Evolutionary conservation across 2,329 filamentous ascomycete genomes (phyloP).

Genomic region (Calonectria honghensis): DNA sequence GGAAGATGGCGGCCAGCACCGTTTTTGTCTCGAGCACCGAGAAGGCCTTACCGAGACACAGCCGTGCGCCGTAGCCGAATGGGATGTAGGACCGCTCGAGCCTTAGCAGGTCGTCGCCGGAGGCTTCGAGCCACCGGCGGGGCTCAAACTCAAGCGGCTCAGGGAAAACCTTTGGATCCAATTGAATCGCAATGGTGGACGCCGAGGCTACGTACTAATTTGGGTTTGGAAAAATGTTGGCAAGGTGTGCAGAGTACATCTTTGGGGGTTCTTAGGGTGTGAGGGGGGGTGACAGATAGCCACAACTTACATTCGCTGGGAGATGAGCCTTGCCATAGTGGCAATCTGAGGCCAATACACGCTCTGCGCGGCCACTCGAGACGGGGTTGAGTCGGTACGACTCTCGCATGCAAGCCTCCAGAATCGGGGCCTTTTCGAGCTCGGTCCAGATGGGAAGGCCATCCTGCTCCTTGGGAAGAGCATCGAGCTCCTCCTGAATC

Average conservation of each 20-base stretch:
- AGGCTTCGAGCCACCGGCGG: conserved; percentile 8
- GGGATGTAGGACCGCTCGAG: conserved; percentile 29
- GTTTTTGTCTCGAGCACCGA: conserved; percentile 16
- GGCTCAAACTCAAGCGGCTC: conserved; percentile 24
- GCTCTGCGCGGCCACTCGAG: conserved; percentile 25
- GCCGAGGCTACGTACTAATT: conserved; percentile 27
- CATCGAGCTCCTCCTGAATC: conserved; percentile 22
- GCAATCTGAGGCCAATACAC: conserved; percentile 1
- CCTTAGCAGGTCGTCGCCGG: conserved; percentile 3
- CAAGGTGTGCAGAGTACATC: conserved; percentile 22
- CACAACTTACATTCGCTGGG: conserved; percentile 31
- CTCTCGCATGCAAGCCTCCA: conserved; percentile 29
- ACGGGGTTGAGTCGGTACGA: conserved; percentile 28
- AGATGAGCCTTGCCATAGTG: conserved; percentile 18
- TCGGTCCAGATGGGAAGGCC: conserved; percentile 24
- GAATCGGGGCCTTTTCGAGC: conserved; percentile 10
- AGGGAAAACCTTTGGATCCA: conserved; percentile 22
- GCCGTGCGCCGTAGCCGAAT: conserved; percentile 22
- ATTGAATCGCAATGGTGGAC: conserved; percentile 27
- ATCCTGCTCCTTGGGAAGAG: conserved; percentile 21
- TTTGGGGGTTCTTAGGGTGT: conserved; percentile 22
- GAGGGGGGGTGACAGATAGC: conserved; percentile 14
- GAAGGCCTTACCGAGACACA: conserved; percentile 29
- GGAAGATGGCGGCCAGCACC: conserved; percentile 20
- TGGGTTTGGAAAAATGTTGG: conserved; percentile 26